Evolutionary conservation across 2,329 filamentous ascomycete genomes (phyloP), one percentile per base, ranked within the genome.

Genomic region (Xylaria sp.): DNA sequence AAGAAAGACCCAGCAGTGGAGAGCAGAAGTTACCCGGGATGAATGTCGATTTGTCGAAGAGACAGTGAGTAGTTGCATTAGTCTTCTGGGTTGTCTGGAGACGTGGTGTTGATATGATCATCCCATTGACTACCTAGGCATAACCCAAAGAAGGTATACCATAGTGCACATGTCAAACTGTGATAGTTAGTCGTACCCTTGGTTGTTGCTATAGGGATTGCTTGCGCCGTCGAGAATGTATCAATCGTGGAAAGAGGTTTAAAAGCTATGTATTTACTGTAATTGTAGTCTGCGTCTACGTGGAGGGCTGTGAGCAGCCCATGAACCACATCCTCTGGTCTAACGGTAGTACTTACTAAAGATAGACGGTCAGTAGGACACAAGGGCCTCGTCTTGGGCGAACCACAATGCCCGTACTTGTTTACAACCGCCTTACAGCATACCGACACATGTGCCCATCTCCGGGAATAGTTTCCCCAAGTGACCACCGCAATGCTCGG

Each of bases 31-130:
- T 31, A 10, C 59, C 59, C 49, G 54, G 61, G 69, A 62, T 59
- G 59, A 57, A 23, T 46, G 42, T 64, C 69, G 73, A 66, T 71
- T 71, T 67, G 72, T 66, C 62, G 57, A 69, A 59, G 31, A 59
- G 59, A 31, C 62, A 64, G 69, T 71, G 72, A 74, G 71, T 67
- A 72, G 54, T 46, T 62, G 38, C 53, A 53, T 56, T 66, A 56
- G 49, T 31, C 58, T 44, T 38, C 49, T 57, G 42, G 64, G 26
- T 42, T 59, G 33, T 57, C 60, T 67, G 60, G 60, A 66, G 57
- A 49, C 54, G 48, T 54, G 59, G 63, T 64, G 9, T 40, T 40
- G 36, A 15, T 7, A 15, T 51, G 63, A 49, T 56, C 63, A 57
- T 63, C 49, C 48, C 36, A 58, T 60, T 17, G 53, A 36, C 33